These are phyloP conservation scores for Grigorovia jiainica DNA, from an alignment of 805 yeast genomes.

Conservation along the genomic window DNA sequence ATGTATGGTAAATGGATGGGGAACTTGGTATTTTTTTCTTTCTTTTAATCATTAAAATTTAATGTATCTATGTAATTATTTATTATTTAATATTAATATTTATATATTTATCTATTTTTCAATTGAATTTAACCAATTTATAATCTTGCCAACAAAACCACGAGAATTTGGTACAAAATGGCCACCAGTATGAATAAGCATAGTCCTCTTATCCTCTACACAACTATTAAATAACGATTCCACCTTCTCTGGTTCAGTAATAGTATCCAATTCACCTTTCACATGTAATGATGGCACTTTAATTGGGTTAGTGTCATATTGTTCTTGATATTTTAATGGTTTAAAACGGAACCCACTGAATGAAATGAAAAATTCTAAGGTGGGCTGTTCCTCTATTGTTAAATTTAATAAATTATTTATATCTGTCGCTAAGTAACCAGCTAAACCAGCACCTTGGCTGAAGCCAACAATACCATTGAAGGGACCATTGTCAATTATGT, in stretches of 20 bases:
- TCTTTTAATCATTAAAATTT: too few species aligned
- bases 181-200: conserved; percentile 84
- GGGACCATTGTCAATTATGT: conserved; percentile 54
- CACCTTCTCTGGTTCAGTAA: conserved; percentile 66
- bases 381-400: conserved; percentile 33
- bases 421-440: conserved; percentile 52
- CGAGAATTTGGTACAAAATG: conserved; percentile 89
- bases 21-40: too few species aligned
- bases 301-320: conserved; percentile 23
- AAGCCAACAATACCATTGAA: conserved; percentile 83
- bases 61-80: too few species aligned
- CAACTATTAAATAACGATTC: conserved; percentile 46
- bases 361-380: conserved; percentile 58
- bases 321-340: conserved; percentile 24
- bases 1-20: too few species aligned
- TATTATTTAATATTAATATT: too few species aligned
- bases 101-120: neutral
- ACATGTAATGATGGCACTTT: conserved; percentile 56
- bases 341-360: conserved; percentile 54
- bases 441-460: conserved; percentile 91
- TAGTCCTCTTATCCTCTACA: conserved; percentile 33
- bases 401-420: conserved; percentile 37
- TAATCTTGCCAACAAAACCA: conserved; percentile 28
- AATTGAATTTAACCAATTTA: conserved; percentile 24
- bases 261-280: conserved; percentile 82